Conservation (phyloP, 345 rosid species). For the Noccaea caerulescens region DNA sequence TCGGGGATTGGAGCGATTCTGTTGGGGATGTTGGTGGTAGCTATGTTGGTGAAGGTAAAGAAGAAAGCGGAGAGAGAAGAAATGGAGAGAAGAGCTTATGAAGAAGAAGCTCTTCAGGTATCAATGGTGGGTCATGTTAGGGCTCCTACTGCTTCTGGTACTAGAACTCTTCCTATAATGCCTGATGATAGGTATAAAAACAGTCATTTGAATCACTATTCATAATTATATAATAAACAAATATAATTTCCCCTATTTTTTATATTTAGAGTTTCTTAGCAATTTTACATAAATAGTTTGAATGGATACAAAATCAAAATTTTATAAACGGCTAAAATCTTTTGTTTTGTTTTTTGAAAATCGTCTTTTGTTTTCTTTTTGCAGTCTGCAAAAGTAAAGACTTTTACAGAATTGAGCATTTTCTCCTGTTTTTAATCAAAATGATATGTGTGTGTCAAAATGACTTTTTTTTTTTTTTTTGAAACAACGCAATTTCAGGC, state of each 20-base stretch:
- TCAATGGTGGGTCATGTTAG: slow-evolving; percentile 51
- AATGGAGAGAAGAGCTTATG: slow-evolving; percentile 48
- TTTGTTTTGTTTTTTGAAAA: not conserved
- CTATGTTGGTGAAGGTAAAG: slow-evolving; percentile 47
- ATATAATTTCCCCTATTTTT: not conserved
- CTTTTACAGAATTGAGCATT: slow-evolving; percentile 10
- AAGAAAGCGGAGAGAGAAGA: slow-evolving; percentile 48
- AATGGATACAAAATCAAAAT: not conserved
- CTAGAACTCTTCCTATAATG: slow-evolving; percentile 40
- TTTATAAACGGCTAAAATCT: slow-evolving; percentile 3
- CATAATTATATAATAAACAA: not conserved
- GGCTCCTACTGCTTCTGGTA: slow-evolving; percentile 40
- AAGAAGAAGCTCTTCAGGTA: slow-evolving; percentile 48
- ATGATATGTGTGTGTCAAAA: not conserved
- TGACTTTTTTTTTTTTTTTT: no score
- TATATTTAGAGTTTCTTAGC: no score
- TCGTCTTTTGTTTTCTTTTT: not conserved
- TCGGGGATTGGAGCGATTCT: slow-evolving; percentile 40
- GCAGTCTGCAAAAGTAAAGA: slow-evolving; percentile 22
- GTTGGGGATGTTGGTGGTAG: slow-evolving; percentile 42
- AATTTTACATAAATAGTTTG: slow-evolving; percentile 9
- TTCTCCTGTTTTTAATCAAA: not conserved
- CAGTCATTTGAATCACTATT: slow-evolving; percentile 28
- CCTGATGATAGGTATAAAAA: slow-evolving; percentile 40
- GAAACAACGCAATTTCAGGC: no score